These are phyloP conservation scores for Thalassiosira hispida DNA, from an alignment of 352 stramenopile species.

Conservation along the genomic window DNA sequence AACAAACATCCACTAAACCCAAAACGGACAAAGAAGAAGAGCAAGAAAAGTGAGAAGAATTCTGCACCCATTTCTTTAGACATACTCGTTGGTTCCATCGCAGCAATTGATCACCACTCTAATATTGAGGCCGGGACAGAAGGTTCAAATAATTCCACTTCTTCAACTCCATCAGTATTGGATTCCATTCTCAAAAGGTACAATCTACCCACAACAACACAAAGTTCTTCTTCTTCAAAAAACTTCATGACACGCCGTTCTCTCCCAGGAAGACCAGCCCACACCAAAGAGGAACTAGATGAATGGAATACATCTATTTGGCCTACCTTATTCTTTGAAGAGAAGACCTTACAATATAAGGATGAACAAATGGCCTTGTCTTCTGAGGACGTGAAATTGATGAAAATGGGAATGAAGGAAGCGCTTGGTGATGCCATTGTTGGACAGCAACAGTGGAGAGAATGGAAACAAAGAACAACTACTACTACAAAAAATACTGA, in stretches of 20 bases:
- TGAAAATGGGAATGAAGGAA: slow-evolving; percentile 53
- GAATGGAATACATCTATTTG: slow-evolving; percentile 63
- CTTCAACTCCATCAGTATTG: neutral
- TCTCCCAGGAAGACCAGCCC: slow-evolving; percentile 60
- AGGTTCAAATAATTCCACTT: neutral
- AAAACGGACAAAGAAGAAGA: slow-evolving; percentile 20
- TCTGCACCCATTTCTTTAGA: slow-evolving; percentile 34
- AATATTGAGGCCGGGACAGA: neutral
- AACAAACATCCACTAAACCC: neutral
- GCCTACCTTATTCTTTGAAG: slow-evolving; percentile 72
- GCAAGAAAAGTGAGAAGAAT: slow-evolving; percentile 19
- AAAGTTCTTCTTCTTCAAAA: neutral
- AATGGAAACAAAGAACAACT: slow-evolving; percentile 7
- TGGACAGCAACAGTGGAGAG: slow-evolving; percentile 29
- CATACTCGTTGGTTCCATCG: slow-evolving; percentile 38
- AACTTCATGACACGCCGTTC: slow-evolving; percentile 4
- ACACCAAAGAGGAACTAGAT: slow-evolving; percentile 64
- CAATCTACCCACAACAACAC: neutral
- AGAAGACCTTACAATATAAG: slow-evolving; percentile 61
- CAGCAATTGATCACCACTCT: slow-evolving; percentile 21
- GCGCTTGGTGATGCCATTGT: slow-evolving; percentile 43
- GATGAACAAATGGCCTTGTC: slow-evolving; percentile 54
- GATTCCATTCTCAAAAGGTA: slow-evolving; percentile 8
- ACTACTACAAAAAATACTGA: neutral
- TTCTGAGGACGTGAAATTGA: slow-evolving; percentile 35